Evolutionary conservation across 208 protist species (phyloP).

Genomic region (Crithidia brevicula): DNA sequence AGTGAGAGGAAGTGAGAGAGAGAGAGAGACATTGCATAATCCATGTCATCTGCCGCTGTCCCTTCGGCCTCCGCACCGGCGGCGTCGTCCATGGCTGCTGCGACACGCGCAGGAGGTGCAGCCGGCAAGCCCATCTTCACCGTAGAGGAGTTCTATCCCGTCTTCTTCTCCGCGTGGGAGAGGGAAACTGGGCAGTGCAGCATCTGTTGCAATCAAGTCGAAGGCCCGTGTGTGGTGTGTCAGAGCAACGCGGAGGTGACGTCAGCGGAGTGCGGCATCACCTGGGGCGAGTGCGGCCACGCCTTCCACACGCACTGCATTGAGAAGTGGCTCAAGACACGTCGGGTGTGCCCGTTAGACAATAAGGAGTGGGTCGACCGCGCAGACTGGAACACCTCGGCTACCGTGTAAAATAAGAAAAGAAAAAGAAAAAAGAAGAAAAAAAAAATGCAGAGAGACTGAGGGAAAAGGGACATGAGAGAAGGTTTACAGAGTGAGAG

Average conservation of each 20-base stretch:
- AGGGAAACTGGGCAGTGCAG: constrained; percentile 97
- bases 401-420: not conserved
- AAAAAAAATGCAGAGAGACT: too few relatives aligned
- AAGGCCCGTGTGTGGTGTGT: constrained; percentile 98
- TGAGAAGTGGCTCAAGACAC: constrained; percentile 97
- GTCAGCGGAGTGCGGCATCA: constrained; percentile 91
- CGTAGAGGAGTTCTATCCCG: constrained; percentile 95
- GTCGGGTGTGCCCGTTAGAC: constrained; percentile 97
- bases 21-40: not conserved
- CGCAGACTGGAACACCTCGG: constrained; percentile 45
- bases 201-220: constrained; percentile 98
- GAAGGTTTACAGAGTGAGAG: too few relatives aligned
- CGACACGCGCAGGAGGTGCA: too few relatives aligned
- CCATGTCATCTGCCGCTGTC: constrained; percentile 4
- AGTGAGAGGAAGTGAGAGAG: not conserved
- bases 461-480: too few relatives aligned
- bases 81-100: not conserved
- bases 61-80: not conserved
- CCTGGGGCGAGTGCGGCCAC: constrained; percentile 98
- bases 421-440: not conserved
- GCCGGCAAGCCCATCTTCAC: constrained; percentile 36
- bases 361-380: constrained; percentile 96
- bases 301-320: constrained; percentile 99
- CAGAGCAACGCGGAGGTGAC: constrained; percentile 81
- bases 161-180: constrained; percentile 96